phyloP scores from a whole-genome alignment of 768 basidiomycete genomes.

The Boletus subparvulus region DNA sequence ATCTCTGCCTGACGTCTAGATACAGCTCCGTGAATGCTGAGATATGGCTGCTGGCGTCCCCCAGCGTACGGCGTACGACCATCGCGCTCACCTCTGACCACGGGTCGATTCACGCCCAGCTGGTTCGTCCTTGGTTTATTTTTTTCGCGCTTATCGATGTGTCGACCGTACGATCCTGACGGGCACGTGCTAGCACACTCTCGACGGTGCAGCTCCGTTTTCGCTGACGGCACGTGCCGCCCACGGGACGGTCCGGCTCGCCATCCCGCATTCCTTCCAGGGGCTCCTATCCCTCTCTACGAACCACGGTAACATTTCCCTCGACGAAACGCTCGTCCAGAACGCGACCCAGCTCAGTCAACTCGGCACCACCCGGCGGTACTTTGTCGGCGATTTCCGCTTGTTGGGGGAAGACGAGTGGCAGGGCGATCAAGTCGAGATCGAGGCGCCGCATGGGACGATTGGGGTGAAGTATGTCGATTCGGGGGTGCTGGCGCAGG shows the following conservation, averaged over 20 bases:
- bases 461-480: constrained; percentile 22
- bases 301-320: constrained; percentile 14
- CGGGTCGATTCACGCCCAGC: constrained; percentile 14
- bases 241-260: constrained; percentile 16
- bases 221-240: constrained; percentile 4
- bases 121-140: constrained; percentile 15
- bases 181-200: constrained; percentile 7
- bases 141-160: background rate
- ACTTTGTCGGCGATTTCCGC: constrained; percentile 27
- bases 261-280: constrained; percentile 23
- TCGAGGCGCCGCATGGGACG: constrained; percentile 18
- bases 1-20: constrained; percentile 35
- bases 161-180: no score
- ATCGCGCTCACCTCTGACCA: constrained; percentile 19
- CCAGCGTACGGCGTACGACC: constrained; percentile 18
- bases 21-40: constrained; percentile 40
- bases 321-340: constrained; percentile 11
- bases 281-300: constrained; percentile 22
- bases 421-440: constrained; percentile 21
- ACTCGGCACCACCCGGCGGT: constrained; percentile 11
- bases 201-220: constrained; percentile 17
- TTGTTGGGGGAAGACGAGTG: constrained; percentile 18
- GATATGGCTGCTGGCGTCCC: constrained; percentile 35
- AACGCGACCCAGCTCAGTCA: constrained; percentile 26
- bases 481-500: constrained; percentile 1